Base-by-base conservation (phyloP, 1,284 basidiomycete genomes). In the Pterula multifida region DNA sequence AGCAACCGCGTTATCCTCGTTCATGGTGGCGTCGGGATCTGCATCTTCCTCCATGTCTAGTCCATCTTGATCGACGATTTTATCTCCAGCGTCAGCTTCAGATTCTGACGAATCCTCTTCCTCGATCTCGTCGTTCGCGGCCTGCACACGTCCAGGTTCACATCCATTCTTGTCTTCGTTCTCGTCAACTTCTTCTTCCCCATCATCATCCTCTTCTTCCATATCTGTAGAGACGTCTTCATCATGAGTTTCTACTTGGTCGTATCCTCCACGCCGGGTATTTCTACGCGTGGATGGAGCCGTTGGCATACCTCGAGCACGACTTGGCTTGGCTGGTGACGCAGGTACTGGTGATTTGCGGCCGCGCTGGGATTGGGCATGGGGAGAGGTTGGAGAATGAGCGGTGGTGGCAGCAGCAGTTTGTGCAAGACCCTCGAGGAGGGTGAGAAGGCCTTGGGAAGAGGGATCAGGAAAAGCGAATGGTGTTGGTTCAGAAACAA, bases 101-200 rank as follows among this genome's bases (percentile, higher is more conserved):
- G 51, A 50, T 6, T 56, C 55, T 22, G 49, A 49, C 13, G 45
- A 53, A 19, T 53, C 47, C 12, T 51, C 54, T 3, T 55, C 55
- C 19, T 63, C 63, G n/a, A n/a, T n/a, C 21, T 60, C 63, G 39
- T 55, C 58, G 13, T 60, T 47, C 55, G 23, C 55, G 54, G 13
- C 49, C 59, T 15, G 28, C 56, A 57, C 45, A 48, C 57, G 22
- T 51, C 50, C 46, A 60, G 59, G 48, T 56, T 57, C 19, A 47
- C 55, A 22, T 63, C 62, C 68, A n/a, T 60, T 65, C 22, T 68
- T 70, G 17, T 62, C 61, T 25, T 64, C 68, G 55, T 66, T 64
- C 36, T 66, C 65, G 22, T 61, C 51, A 50, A 23, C 57, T 39
- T 65, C 64, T 26, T 69, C 66, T 19, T 63, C 63, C 32, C 59